Base-by-base conservation (phyloP, 768 basidiomycete genomes). In the Lentinula edodes region DNA sequence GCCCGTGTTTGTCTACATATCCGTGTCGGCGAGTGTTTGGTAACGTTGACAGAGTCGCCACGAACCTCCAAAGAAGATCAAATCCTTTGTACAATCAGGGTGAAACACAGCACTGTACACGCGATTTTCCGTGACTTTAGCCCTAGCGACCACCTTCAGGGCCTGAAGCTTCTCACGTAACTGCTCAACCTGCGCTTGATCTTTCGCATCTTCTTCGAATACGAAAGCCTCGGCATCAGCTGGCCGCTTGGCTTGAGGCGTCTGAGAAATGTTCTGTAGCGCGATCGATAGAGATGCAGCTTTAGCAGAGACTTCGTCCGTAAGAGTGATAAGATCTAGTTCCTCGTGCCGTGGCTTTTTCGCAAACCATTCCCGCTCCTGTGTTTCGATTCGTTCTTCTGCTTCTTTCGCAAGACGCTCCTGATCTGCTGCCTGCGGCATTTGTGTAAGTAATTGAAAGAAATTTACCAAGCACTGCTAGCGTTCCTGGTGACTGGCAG, bases 11-110 rank as follows among this genome's bases (percentile, higher is more conserved):
- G 67, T 93, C 92, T 92, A 62, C 15, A 51, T 56, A 41, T 34
- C 20, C 61, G 18, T n/a, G 56, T 63, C 43, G 15, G 55, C 7
- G 62, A 38, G 52, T 59, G 46, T 0, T 42, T 1, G 7, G 8
- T 12, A 38, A 23, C 36, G 6, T 8, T 39, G 10, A 15, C 15
- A 41, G 16, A 13, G 2, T 38, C 50, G 12, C 52, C 23, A 62
- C 13, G 1, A 61, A 88, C 90, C 90, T 71, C 92, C 92, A 69
- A 93, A 91, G 70, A 93, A 93, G n/a, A 94, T 80, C 12, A 94
- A 71, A 71, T 94, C 92, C 66, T 90, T 91, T 12, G 85, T 82
- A 18, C 80, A 77, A 65, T 91, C 91, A 4, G 91, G 90, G 69
- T 94, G 92, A 70, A 89, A 94, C 13, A 84, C 85, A 36, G 89